Base-by-base conservation (phyloP, 352 stramenopile genomes). In the Globisporangium emineosum region DNA sequence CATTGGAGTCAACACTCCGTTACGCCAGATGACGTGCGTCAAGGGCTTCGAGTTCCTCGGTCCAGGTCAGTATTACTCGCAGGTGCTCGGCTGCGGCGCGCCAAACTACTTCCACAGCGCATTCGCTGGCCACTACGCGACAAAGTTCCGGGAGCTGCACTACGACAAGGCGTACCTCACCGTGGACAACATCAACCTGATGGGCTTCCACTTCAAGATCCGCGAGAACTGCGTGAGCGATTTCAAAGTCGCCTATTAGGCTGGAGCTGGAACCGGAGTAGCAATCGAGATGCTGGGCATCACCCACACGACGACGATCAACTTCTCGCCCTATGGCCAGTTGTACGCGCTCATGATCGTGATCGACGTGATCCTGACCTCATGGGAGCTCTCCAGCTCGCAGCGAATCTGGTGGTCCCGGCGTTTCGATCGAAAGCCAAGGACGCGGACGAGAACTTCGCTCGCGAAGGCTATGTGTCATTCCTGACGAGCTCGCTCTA, bases 261-360 rank as follows among this genome's bases (percentile, higher is more conserved):
- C 19, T 2, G 51, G 10, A 45, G 27, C 27, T 32, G 29, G 29
- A 32, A 32, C 29, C 2, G 29, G 29, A 37, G 33, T 8, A 13
- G 25, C 27, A 6, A 17, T 9, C 7, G 63, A 47, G 0, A n/a
- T 5, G 3, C 57, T 61, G 23, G 13, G 47, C 10, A 27, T 87
- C 2, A 53, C 71, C 1, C 67, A 84, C 64, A 63, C 49, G 13
- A 71, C 68, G 35, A 37, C 60, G 2, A 23, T 77, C 56, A 86
- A 84, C 58, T 65, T 79, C 12, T 79, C 70, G 32, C 65, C 70
- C 5, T 80, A 68, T 1, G 76, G 80, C 0, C 61, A 72, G 9
- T 61, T 89, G 6, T 89, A 86, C 61, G 69, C 62, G 7, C 25
- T 72, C 4, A 60, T 83, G 69, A 40, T 86, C 52, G 30, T 70